These are phyloP conservation scores for Aspergillus sp. DNA, from an alignment of 2,329 filamentous ascomycete species.

Conservation along the genomic window DNA sequence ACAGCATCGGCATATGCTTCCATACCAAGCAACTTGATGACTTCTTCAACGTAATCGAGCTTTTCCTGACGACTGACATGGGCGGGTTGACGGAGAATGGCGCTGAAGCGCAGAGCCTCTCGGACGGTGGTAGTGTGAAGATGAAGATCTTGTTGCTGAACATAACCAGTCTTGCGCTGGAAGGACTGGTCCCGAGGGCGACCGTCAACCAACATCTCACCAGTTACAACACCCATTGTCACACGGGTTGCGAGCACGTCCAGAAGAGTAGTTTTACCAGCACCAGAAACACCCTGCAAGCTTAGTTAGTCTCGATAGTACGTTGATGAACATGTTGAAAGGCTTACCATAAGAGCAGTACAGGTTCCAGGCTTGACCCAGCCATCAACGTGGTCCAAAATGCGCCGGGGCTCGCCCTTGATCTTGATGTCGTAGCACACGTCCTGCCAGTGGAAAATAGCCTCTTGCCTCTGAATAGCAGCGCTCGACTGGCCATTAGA, in stretches of 20 bases:
- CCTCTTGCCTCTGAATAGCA: conserved; percentile 65
- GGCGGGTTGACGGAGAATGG: conserved; percentile 78
- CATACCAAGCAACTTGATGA: conserved; percentile 90
- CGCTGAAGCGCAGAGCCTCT: conserved; percentile 84
- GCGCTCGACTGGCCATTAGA: conserved; percentile 26
- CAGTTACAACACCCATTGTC: conserved; percentile 84
- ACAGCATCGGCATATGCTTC: conserved; percentile 85
- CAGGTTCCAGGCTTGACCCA: conserved; percentile 93
- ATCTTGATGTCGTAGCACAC: conserved; percentile 83
- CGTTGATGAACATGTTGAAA: too few species aligned
- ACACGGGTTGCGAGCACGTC: conserved; percentile 83
- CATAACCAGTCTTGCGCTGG: conserved; percentile 89
- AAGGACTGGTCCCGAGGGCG: conserved; percentile 74
- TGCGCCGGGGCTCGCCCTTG: conserved; percentile 71
- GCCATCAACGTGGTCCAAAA: conserved; percentile 83
- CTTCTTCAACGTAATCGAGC: conserved; percentile 81
- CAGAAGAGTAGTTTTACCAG: conserved; percentile 90
- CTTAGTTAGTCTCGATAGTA: conserved; percentile 18
- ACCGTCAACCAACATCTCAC: conserved; percentile 83
- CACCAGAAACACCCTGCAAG: conserved; percentile 72
- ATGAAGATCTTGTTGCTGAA: conserved; percentile 90
- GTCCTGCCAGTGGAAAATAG: conserved; percentile 82
- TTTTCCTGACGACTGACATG: conserved; percentile 74
- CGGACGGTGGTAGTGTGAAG: conserved; percentile 81
- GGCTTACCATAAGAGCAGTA: conserved; percentile 75